These are phyloP conservation scores for Candida namnaoensis DNA, from an alignment of 805 yeast species.

Conservation along the genomic window DNA sequence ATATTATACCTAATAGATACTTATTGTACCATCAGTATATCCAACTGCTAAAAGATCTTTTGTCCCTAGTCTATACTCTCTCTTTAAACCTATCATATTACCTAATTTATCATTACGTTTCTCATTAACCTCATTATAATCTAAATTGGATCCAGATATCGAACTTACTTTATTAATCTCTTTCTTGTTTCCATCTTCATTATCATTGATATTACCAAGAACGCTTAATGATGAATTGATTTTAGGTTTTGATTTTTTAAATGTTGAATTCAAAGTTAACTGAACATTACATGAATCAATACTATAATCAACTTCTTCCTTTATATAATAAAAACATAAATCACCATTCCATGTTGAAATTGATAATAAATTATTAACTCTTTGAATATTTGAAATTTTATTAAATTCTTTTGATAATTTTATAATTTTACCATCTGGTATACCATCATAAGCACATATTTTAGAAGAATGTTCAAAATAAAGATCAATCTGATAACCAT, in stretches of 20 bases:
- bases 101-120: not conserved
- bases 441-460: no score
- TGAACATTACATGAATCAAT: constrained; percentile 10
- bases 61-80: constrained; percentile 12
- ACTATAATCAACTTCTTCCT: constrained; percentile 5
- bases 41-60: constrained; percentile 34
- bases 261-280: constrained; percentile 1
- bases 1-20: constrained; percentile 20
- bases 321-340: constrained; percentile 22
- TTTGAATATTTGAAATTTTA: constrained; percentile 24
- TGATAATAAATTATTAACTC: constrained; percentile 16
- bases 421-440: no score
- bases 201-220: constrained; percentile 21
- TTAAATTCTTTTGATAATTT: constrained; percentile 20
- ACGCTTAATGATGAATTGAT: constrained; percentile 17
- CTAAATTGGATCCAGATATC: constrained; percentile 8
- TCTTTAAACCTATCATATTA: constrained; percentile 2
- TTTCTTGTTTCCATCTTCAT: constrained; percentile 15
- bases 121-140: not conserved
- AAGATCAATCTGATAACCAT: no score
- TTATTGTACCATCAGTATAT: constrained; percentile 47
- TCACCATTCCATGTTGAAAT: constrained; percentile 47
- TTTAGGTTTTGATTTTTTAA: constrained; percentile 16
- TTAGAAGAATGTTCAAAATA: no score
- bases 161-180: constrained; percentile 19